phyloP scores from a whole-genome alignment of 2,329 filamentous ascomycete species.

The Hortaea werneckii region DNA sequence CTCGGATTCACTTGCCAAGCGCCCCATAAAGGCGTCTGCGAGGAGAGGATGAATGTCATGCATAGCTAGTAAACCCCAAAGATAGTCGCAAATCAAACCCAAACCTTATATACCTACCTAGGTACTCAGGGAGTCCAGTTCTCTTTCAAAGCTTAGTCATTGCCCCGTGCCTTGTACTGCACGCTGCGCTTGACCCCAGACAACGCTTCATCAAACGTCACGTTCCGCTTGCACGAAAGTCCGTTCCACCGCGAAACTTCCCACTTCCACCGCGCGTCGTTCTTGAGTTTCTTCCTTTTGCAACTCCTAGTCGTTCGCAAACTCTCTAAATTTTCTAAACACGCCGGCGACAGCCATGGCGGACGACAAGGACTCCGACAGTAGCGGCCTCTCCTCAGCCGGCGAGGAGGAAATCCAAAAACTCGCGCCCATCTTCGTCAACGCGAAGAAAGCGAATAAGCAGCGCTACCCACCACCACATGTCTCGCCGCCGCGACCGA shows the following conservation, averaged over 20 bases:
- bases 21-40: no score
- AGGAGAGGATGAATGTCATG: neutral
- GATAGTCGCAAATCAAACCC: neutral
- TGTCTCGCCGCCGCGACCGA: slow-evolving; percentile 34
- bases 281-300: neutral
- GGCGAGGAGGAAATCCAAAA: slow-evolving; percentile 46
- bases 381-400: slow-evolving; percentile 48
- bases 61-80: slow-evolving; percentile 13
- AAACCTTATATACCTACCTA: no score
- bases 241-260: neutral
- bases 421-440: slow-evolving; percentile 27
- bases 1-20: no score
- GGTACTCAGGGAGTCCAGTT: neutral
- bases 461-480: slow-evolving; percentile 36
- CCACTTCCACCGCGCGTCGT: neutral
- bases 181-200: neutral
- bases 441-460: slow-evolving; percentile 32
- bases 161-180: neutral
- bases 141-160: neutral
- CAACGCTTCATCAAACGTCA: neutral
- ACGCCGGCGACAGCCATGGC: slow-evolving; percentile 4
- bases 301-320: neutral
- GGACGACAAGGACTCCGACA: slow-evolving; percentile 42
- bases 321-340: neutral
- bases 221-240: slow-evolving; percentile 1